phyloP scores from a whole-genome alignment of 164 flowering plant genomes.

The Stephania yunnanensis region DNA sequence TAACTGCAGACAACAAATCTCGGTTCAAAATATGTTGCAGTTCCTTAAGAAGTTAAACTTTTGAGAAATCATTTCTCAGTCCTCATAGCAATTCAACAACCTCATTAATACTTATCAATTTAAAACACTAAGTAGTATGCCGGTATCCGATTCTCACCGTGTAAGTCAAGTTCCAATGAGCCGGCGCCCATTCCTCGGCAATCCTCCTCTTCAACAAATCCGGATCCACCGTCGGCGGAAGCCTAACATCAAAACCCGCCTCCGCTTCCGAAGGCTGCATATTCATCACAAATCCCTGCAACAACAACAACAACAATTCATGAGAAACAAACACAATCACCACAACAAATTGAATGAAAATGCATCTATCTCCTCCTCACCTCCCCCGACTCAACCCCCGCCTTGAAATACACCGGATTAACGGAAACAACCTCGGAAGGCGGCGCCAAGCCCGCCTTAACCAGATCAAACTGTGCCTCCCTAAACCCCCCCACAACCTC shows the following conservation, averaged over 20 bases:
- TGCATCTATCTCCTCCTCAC: slow-evolving; percentile 27
- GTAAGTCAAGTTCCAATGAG: slow-evolving; percentile 69
- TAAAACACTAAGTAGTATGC: too few relatives aligned
- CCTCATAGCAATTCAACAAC: not conserved
- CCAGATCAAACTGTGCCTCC: slow-evolving; percentile 66
- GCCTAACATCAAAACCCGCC: slow-evolving; percentile 78
- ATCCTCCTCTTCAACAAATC: slow-evolving; percentile 58
- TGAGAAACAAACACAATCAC: not conserved
- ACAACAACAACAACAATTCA: not conserved
- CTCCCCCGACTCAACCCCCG: slow-evolving; percentile 57
- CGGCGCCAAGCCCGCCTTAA: slow-evolving; percentile 64
- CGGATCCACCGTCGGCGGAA: slow-evolving; percentile 80
- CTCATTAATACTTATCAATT: too few relatives aligned
- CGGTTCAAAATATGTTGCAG: too few relatives aligned
- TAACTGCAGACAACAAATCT: too few relatives aligned
- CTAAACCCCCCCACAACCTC: slow-evolving; percentile 61
- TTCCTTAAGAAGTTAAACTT: too few relatives aligned
- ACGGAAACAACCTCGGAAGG: slow-evolving; percentile 79
- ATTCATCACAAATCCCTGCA: slow-evolving; percentile 91
- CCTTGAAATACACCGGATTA: slow-evolving; percentile 74
- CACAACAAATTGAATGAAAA: not conserved
- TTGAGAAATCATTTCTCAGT: too few relatives aligned
- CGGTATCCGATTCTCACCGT: slow-evolving; percentile 30
- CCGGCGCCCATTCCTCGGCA: slow-evolving; percentile 89
- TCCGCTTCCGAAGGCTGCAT: slow-evolving; percentile 98